Conservation (phyloP, 2,329 filamentous ascomycete genomes). For the Xylaria sp. region DNA sequence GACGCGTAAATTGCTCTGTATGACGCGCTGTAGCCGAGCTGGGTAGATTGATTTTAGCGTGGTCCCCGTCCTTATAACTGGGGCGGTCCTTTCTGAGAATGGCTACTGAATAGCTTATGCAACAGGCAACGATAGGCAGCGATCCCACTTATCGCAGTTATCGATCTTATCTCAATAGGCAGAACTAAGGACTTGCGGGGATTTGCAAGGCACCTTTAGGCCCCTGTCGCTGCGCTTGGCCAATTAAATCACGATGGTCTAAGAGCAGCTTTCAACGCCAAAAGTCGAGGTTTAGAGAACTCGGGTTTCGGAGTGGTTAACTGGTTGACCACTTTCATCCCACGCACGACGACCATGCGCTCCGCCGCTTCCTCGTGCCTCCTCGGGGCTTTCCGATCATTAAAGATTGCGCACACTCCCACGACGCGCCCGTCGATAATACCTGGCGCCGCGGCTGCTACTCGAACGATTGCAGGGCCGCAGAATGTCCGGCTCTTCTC, state of each 20-base stretch:
- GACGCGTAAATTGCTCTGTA: conserved; percentile 36
- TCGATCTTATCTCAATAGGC: conserved; percentile 16
- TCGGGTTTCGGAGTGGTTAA: conserved; percentile 12
- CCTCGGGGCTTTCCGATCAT: conserved; percentile 62
- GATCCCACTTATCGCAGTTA: not conserved
- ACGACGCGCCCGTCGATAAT: conserved; percentile 53
- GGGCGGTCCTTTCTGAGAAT: not conserved
- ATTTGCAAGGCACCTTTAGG: not conserved
- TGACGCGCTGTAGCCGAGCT: conserved; percentile 35
- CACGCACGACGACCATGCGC: conserved; percentile 57
- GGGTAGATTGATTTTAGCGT: conserved; percentile 16
- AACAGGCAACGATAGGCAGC: conserved; percentile 1
- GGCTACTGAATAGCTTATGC: too few relatives aligned
- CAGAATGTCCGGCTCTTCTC: conserved; percentile 75
- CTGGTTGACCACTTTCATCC: conserved; percentile 24
- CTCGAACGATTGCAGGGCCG: conserved; percentile 50
- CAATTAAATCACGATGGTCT: conserved; percentile 29
- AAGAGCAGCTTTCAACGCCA: conserved; percentile 10
- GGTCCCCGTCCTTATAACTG: not conserved
- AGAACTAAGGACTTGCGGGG: not conserved
- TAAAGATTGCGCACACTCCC: conserved; percentile 58
- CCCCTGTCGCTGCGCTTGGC: not conserved
- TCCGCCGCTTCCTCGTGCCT: conserved; percentile 58
- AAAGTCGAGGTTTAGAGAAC: conserved; percentile 20
- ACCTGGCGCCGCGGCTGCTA: conserved; percentile 46